Conservation (phyloP, 768 basidiomycete species). For the Leccinum sublutescens region DNA sequence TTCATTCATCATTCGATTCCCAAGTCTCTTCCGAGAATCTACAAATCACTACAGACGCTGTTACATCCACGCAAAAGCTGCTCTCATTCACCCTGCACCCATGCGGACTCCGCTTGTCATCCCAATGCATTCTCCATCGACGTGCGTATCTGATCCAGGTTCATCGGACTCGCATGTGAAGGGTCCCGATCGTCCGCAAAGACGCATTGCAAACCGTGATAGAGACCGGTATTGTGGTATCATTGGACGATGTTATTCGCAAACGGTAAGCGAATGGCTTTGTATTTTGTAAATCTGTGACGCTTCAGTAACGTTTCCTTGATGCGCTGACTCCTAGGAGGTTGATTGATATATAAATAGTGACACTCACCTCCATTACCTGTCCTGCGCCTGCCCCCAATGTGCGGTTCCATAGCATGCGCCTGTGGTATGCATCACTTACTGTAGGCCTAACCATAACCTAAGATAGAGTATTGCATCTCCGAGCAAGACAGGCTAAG, state of each 20-base stretch:
- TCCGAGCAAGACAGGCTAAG: slow-evolving; percentile 43
- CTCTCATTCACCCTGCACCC: background rate
- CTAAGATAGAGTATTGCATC: slow-evolving; percentile 41
- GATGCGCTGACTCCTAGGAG: slow-evolving; percentile 10
- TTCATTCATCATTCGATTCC: too few species aligned
- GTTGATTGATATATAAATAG: slow-evolving; percentile 8
- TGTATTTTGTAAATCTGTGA: slow-evolving; percentile 27
- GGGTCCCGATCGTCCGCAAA: background rate
- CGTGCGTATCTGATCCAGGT: slow-evolving; percentile 8
- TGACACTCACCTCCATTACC: slow-evolving; percentile 43
- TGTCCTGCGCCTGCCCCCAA: slow-evolving; percentile 50
- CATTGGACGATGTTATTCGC: slow-evolving; percentile 21
- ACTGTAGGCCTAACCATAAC: background rate
- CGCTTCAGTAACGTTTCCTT: slow-evolving; percentile 23
- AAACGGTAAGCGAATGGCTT: slow-evolving; percentile 32
- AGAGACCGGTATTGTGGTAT: slow-evolving; percentile 20
- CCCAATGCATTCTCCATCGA: slow-evolving; percentile 18
- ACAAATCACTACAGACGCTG: too few species aligned
- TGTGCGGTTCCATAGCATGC: slow-evolving; percentile 45
- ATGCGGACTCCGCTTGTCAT: slow-evolving; percentile 14
- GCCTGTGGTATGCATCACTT: slow-evolving; percentile 30
- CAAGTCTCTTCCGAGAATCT: too few species aligned
- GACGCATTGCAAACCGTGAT: slow-evolving; percentile 20
- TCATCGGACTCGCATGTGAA: slow-evolving; percentile 2
- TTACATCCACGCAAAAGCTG: slow-evolving; percentile 7